Evolutionary conservation across 2,329 filamentous ascomycete species (phyloP).

Genomic region (Elsinoe necatrix): DNA sequence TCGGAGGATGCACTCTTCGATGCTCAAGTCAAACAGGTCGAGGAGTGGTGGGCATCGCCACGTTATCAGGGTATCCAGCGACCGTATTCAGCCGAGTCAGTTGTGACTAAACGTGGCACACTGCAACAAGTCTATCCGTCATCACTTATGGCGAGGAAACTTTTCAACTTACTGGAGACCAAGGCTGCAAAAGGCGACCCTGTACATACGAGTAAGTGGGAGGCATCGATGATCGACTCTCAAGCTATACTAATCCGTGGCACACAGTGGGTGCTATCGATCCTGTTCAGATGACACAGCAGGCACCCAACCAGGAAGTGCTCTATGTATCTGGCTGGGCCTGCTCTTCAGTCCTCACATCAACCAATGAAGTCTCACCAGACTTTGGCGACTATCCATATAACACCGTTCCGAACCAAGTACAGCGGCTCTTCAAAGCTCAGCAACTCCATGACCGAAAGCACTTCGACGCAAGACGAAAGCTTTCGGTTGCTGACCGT

Average conservation of each 20-base stretch:
- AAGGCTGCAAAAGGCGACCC: constrained; percentile 70
- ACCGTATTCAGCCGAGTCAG: constrained; percentile 81
- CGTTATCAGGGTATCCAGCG: constrained; percentile 84
- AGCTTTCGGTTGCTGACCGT: constrained; percentile 65
- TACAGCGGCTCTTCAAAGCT: constrained; percentile 90
- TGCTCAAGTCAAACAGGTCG: constrained; percentile 73
- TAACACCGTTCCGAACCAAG: constrained; percentile 97
- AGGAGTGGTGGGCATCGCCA: constrained; percentile 81
- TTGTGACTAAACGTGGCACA: constrained; percentile 86
- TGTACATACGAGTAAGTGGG: constrained; percentile 73
- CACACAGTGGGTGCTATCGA: constrained; percentile 85
- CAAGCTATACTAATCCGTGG: neutral
- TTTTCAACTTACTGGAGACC: constrained; percentile 82
- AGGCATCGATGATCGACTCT: neutral
- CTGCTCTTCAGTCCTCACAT: constrained; percentile 84
- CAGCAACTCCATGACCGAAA: constrained; percentile 96
- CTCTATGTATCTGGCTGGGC: constrained; percentile 97
- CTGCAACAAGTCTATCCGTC: constrained; percentile 83
- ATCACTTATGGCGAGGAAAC: constrained; percentile 87
- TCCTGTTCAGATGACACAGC: constrained; percentile 98
- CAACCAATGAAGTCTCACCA: constrained; percentile 92
- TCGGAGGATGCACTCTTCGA: constrained; percentile 82
- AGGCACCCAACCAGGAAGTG: constrained; percentile 90
- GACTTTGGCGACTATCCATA: constrained; percentile 99
- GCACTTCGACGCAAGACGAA: constrained; percentile 78